These are phyloP conservation scores for Lentinula raphanica DNA, from an alignment of 768 basidiomycete species.

Conservation along the genomic window DNA sequence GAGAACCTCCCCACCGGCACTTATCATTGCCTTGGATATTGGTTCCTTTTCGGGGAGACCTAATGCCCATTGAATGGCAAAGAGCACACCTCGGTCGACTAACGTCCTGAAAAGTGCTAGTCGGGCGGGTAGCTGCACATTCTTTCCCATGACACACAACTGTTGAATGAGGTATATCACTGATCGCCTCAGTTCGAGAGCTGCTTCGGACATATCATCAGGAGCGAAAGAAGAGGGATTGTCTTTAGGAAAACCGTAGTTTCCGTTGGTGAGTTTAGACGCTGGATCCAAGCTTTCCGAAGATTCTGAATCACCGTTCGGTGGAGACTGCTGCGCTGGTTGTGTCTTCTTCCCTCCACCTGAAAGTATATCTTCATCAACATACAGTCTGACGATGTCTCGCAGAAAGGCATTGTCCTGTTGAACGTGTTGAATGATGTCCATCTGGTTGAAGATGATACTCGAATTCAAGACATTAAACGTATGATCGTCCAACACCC, in stretches of 20 bases:
- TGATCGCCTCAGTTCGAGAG: constrained; percentile 58
- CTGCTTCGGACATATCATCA: constrained; percentile 49
- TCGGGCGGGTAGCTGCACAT: constrained; percentile 85
- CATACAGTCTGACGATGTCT: constrained; percentile 73
- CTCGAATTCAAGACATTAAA: constrained; percentile 96
- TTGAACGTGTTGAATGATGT: constrained; percentile 90
- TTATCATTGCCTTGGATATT: constrained; percentile 53
- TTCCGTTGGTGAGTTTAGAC: constrained; percentile 27
- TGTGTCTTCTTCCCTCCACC: constrained; percentile 31
- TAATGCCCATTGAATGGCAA: constrained; percentile 91
- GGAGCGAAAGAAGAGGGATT: constrained; percentile 49
- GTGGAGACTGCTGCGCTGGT: constrained; percentile 13
- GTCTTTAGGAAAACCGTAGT: constrained; percentile 18
- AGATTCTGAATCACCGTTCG: constrained; percentile 30
- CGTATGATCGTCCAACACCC: constrained; percentile 91
- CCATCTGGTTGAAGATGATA: constrained; percentile 98
- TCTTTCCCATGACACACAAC: constrained; percentile 93
- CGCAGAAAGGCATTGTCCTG: constrained; percentile 68
- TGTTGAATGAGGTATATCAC: constrained; percentile 88
- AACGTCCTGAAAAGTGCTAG: constrained; percentile 81
- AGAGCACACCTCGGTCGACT: constrained; percentile 83
- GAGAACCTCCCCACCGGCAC: constrained; percentile 82
- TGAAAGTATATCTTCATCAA: constrained; percentile 61
- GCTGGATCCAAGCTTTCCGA: constrained; percentile 23
- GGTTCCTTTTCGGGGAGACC: constrained; percentile 56